phyloP scores from a whole-genome alignment of 495 filamentous ascomycete genomes.

The Tricharina praecox region DNA sequence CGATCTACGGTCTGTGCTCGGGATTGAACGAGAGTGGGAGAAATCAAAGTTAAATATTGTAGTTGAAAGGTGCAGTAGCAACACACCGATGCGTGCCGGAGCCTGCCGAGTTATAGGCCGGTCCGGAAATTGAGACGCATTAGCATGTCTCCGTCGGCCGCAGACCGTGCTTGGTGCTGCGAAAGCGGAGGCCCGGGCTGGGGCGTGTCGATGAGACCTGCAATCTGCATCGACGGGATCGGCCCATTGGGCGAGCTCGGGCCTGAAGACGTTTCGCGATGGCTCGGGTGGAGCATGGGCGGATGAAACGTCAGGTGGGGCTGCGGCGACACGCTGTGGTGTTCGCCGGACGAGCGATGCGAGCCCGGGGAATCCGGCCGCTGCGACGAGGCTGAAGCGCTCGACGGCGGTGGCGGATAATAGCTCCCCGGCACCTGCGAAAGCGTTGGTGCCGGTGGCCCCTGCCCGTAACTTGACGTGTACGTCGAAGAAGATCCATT shows the following conservation, averaged over 20 bases:
- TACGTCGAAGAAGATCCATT: conserved; percentile 20
- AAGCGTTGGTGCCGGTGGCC: conserved; percentile 14
- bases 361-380: conserved; percentile 24
- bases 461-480: conserved; percentile 18
- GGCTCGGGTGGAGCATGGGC: conserved; percentile 17
- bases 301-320: conserved; percentile 22
- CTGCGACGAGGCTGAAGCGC: conserved; percentile 16
- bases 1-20: neutral
- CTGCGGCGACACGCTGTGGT: conserved; percentile 16
- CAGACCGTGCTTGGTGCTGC: conserved; percentile 15
- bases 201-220: conserved; percentile 22
- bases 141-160: conserved; percentile 24
- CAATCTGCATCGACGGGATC: conserved; percentile 24
- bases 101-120: conserved; percentile 1
- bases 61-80: neutral
- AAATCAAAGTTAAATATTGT: neutral
- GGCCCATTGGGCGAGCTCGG: conserved; percentile 18
- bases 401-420: conserved; percentile 25
- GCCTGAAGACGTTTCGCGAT: conserved; percentile 19
- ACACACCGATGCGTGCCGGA: neutral
- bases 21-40: conserved; percentile 2
- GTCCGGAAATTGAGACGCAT: conserved; percentile 3
- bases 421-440: conserved; percentile 18
- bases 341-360: conserved; percentile 22
- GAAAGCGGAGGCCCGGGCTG: conserved; percentile 11